Conservation (phyloP, 2,329 filamentous ascomycete species). For the Berkeleyomyces rouxiae region DNA sequence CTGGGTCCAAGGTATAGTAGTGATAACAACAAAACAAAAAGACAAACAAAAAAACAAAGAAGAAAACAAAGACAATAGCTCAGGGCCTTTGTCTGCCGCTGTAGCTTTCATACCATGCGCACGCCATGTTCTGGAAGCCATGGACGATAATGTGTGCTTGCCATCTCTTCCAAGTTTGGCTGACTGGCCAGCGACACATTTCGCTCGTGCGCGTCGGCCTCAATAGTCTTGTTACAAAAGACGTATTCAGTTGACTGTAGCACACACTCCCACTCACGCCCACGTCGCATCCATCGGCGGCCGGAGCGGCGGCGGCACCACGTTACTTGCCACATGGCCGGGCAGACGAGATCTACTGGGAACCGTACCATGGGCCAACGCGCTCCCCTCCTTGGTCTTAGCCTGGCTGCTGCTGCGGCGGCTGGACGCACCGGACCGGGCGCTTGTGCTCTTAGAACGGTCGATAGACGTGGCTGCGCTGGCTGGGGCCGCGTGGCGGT, state of each 20-base stretch:
- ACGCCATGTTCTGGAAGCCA: slow-evolving; percentile 5
- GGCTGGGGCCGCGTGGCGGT: not conserved
- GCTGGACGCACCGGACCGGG: not conserved
- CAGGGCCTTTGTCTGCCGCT: not conserved
- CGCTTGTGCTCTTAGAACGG: not conserved
- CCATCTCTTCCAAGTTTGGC: no score
- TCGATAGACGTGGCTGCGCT: not conserved
- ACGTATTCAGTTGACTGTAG: not conserved
- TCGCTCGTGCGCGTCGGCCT: no score
- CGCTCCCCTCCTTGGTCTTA: slow-evolving; percentile 5
- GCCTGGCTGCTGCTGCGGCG: slow-evolving; percentile 5
- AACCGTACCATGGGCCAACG: not conserved
- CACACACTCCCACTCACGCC: not conserved
- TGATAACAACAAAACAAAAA: not conserved
- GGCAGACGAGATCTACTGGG: slow-evolving; percentile 1
- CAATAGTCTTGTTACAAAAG: no score
- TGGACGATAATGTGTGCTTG: not conserved
- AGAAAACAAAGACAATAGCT: not conserved
- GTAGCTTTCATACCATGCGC: not conserved
- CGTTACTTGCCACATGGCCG: slow-evolving; percentile 2
- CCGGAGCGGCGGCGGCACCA: slow-evolving; percentile 7
- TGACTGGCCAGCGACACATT: no score
- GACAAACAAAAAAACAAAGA: not conserved
- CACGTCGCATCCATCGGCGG: slow-evolving; percentile 10
- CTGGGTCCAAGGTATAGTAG: slow-evolving; percentile 10